Base-by-base conservation (phyloP, 306 rosid genomes). In the Quercus bicolor region DNA sequence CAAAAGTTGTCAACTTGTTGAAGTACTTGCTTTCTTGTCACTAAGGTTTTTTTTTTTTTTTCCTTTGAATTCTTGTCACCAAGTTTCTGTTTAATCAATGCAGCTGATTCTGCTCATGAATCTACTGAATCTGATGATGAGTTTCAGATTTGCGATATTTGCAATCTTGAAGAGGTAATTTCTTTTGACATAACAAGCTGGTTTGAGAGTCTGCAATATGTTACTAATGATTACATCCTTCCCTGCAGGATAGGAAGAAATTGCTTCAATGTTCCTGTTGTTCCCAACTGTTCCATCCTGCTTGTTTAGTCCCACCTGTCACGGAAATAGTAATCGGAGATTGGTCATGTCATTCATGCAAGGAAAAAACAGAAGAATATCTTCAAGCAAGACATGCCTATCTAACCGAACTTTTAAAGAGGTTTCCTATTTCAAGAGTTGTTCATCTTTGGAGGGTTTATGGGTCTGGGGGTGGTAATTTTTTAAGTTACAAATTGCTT, bases 51-150 rank as follows among this genome's bases (percentile, higher is more conserved):
- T 73, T 81, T 21, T 21, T 68, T 66, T 87, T 86, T 33, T 33
- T 33, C 6, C 74, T 48, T 5, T 81, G 37, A 4, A 68, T 75
- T 70, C 61, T 72, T 75, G 59, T 84, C 16, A 62, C 52, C 69
- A 31, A 68, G 45, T 64, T 85, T 74, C 80, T 21, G 72, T 68
- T 87, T 86, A 70, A 45, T 83, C 74, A 70, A 34, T 90, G 98
- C 91, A 95, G 99, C 88, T 85, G 98, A 95, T 85, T 93, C 98
- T 84, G 96, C 82, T 79, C 77, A 82, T 68, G 98, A 95, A 71
- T 89, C 98, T 77, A 78, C 85, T 18, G 99, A 91, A 81, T 92
- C 98, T 55, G 99, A 95, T 84, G 99, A 95, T 37, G 99, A 95
- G 89, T 93, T 90, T 85, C 99, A 93, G 82, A 95, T 95, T 45